These are phyloP conservation scores for Gamsiella multidivaricata DNA, from an alignment of 192 early-diverging fungal species.

Conservation along the genomic window DNA sequence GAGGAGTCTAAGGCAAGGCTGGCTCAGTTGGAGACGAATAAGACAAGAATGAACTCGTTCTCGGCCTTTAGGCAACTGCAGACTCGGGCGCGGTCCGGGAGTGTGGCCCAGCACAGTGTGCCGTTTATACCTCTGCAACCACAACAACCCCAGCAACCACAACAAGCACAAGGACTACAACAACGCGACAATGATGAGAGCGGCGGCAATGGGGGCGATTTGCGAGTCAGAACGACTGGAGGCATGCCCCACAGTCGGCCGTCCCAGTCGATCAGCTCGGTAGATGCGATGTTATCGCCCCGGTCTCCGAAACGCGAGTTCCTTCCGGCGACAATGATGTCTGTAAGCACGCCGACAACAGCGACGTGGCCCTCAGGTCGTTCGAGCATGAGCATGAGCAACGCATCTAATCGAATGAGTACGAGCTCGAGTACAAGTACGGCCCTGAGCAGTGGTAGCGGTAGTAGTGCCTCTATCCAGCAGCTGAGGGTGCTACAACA, in stretches of 20 bases:
- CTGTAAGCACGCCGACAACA: not conserved
- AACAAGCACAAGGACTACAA: too few relatives aligned
- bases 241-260: constrained; percentile 6
- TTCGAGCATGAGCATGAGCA: constrained; percentile 30
- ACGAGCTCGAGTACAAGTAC: constrained; percentile 34
- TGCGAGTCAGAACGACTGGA: not conserved
- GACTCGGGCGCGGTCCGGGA: constrained; percentile 25
- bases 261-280: constrained; percentile 15
- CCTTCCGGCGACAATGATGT: constrained; percentile 6
- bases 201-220: constrained; percentile 20
- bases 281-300: not conserved
- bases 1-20: constrained; percentile 34
- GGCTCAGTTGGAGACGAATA: constrained; percentile 32
- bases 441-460: not conserved
- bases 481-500: not conserved
- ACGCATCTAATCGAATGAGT: constrained; percentile 28
- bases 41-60: constrained; percentile 32
- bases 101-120: constrained; percentile 33
- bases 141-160: too few relatives aligned
- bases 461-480: not conserved
- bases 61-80: constrained; percentile 19
- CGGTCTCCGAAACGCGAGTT: constrained; percentile 7
- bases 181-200: too few relatives aligned
- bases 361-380: constrained; percentile 47
- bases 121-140: too few relatives aligned